phyloP scores from a whole-genome alignment of 306 rosid genomes.

The Morella rubra region DNA sequence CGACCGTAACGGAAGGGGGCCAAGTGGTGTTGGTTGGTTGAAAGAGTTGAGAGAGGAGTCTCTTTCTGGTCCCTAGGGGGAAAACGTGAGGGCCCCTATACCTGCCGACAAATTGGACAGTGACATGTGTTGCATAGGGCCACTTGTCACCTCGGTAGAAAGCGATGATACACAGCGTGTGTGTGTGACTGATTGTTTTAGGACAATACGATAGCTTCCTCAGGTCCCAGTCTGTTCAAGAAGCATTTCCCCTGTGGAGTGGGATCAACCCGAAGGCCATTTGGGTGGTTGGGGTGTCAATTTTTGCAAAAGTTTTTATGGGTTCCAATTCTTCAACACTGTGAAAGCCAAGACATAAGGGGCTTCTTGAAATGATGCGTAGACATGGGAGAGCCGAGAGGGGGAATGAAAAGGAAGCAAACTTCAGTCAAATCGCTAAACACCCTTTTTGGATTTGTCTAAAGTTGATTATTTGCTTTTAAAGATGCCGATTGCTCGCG shows the following conservation, averaged over 20 bases:
- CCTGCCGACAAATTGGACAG: conserved; percentile 41
- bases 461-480: conserved; percentile 1
- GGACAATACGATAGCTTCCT: conserved; percentile 33
- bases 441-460: neutral
- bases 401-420: neutral
- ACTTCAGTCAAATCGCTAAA: neutral
- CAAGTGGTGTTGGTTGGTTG: conserved; percentile 36
- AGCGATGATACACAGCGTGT: neutral
- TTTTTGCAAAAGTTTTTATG: conserved; percentile 6
- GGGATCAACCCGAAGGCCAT: conserved; percentile 5
- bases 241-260: conserved; percentile 1
- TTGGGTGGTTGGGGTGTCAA: conserved; percentile 33
- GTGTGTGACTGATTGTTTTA: conserved; percentile 28
- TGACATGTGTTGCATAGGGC: conserved; percentile 41
- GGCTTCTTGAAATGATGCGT: neutral
- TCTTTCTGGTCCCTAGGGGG: conserved; percentile 26
- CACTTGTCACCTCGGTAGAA: conserved; percentile 24
- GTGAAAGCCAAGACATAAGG: neutral
- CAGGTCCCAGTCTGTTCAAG: conserved; percentile 45
- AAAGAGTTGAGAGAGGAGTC: conserved; percentile 27
- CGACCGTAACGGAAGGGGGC: conserved; percentile 29
- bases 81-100: conserved; percentile 19
- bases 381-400: neutral
- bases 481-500: neutral
- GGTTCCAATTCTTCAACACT: neutral